Percentiles rank a stretch among this genome's conserved stretches.
These are phyloP conservation scores for Botrytis fabae DNA, from an alignment of 2,329 filamentous ascomycete genomes.

Conservation along the genomic window DNA sequence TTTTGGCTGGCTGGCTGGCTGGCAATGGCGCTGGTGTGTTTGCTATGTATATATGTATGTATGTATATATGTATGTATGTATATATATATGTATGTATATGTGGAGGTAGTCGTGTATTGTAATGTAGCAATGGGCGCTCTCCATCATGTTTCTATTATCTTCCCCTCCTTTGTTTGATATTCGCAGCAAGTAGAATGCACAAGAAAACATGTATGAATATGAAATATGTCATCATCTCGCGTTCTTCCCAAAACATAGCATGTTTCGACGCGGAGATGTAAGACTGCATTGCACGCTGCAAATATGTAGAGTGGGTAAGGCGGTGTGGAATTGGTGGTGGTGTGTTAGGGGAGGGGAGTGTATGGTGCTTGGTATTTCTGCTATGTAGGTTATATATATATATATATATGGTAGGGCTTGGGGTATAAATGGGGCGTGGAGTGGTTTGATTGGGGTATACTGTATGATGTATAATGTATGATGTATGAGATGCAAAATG, in stretches of 20 bases:
- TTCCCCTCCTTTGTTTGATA: not conserved
- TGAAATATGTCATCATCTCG: not conserved
- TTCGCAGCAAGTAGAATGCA: not conserved
- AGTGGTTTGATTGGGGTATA: not conserved
- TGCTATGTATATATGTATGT: not conserved
- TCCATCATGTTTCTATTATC: not conserved
- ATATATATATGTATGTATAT: not conserved
- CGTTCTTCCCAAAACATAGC: constrained; percentile 6
- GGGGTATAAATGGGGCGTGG: not conserved
- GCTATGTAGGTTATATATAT: not conserved
- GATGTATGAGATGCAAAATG: not conserved
- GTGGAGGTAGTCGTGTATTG: no score
- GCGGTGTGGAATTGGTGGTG: not conserved
- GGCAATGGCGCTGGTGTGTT: not conserved
- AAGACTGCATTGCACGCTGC: not conserved
- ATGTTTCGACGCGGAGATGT: not conserved
- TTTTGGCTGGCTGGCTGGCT: not conserved
- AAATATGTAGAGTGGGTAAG: not conserved
- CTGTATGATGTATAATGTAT: not conserved
- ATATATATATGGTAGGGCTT: not conserved
- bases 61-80: not conserved
- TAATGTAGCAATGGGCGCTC: not conserved
- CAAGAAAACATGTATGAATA: not conserved
- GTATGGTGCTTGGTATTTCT: not conserved
- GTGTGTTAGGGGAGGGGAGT: not conserved